A percentile compares a stretch with the other conserved stretches of the same genome.
Evolutionary conservation across 805 yeast genomes (phyloP).

Genomic region (Candida sanyiensis): DNA sequence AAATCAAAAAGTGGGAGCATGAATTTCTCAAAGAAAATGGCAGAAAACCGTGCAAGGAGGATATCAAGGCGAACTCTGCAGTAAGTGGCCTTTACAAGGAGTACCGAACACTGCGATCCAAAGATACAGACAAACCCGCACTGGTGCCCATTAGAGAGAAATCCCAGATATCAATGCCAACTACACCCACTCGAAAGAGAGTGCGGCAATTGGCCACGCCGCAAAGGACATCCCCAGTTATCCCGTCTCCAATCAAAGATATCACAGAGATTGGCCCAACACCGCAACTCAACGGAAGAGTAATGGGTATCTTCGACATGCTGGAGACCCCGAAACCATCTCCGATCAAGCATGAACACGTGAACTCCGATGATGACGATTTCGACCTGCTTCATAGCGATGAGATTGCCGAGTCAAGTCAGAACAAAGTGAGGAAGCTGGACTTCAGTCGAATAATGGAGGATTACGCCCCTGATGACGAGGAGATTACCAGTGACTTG

Average conservation of each 20-base stretch:
- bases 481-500: background rate
- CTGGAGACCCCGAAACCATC: constrained; percentile 16
- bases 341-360: constrained; percentile 10
- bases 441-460: constrained; percentile 12
- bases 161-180: constrained; percentile 30
- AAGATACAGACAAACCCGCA: background rate
- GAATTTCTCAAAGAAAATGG: constrained; percentile 33
- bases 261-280: constrained; percentile 68
- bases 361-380: background rate
- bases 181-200: constrained; percentile 23
- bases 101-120: constrained; percentile 7
- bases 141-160: background rate
- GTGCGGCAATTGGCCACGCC: constrained; percentile 17
- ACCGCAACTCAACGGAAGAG: constrained; percentile 77
- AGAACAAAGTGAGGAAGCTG: constrained; percentile 7
- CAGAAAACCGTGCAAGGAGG: constrained; percentile 42
- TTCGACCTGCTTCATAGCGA: background rate
- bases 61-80: constrained; percentile 36
- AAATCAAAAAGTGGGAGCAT: constrained; percentile 53
- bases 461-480: constrained; percentile 7
- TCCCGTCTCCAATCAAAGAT: constrained; percentile 7
- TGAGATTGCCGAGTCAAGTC: background rate
- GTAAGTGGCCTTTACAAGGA: constrained; percentile 28
- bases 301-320: constrained; percentile 62
- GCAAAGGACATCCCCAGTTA: constrained; percentile 21